A percentile compares a stretch with the other conserved stretches of the same genome.
Evolutionary conservation across 805 yeast species (phyloP).

Genomic region (Kazachstania kunashirensis): DNA sequence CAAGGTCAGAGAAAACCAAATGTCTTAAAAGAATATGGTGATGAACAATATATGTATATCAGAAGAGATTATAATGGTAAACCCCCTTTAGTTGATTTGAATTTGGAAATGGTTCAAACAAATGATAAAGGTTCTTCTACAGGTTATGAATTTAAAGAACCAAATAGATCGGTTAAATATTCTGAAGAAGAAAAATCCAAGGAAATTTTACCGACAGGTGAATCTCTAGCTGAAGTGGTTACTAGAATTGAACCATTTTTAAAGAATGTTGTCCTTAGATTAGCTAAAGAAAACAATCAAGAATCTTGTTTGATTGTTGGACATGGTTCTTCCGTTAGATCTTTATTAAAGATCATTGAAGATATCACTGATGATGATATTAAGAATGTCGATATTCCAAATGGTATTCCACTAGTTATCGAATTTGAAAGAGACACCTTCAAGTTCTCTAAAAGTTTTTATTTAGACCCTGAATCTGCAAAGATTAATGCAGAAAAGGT

Average conservation of each 20-base stretch:
- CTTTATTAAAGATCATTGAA: conserved; percentile 60
- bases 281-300: conserved; percentile 38
- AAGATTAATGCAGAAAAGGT: conserved; percentile 71
- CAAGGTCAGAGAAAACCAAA: conserved; percentile 70
- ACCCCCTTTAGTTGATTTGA: conserved; percentile 41
- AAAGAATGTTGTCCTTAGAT: conserved; percentile 38
- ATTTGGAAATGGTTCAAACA: conserved; percentile 31
- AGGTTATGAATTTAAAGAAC: conserved; percentile 31
- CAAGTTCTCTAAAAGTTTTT: conserved; percentile 45
- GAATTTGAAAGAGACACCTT: conserved; percentile 42
- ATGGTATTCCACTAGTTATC: conserved; percentile 70
- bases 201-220: conserved; percentile 53
- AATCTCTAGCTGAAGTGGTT: conserved; percentile 64
- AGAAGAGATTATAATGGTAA: conserved; percentile 71
- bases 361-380: conserved; percentile 57
- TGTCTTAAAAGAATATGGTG: conserved; percentile 55
- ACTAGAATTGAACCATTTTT: conserved; percentile 54
- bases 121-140: conserved; percentile 23
- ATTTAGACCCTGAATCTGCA: conserved; percentile 74
- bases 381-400: conserved; percentile 68
- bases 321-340: conserved; percentile 77
- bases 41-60: conserved; percentile 65
- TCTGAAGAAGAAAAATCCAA: conserved; percentile 30
- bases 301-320: conserved; percentile 61
- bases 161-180: conserved; percentile 28